phyloP scores from a whole-genome alignment of 257 asterid genomes.

The Salvia splendens region DNA sequence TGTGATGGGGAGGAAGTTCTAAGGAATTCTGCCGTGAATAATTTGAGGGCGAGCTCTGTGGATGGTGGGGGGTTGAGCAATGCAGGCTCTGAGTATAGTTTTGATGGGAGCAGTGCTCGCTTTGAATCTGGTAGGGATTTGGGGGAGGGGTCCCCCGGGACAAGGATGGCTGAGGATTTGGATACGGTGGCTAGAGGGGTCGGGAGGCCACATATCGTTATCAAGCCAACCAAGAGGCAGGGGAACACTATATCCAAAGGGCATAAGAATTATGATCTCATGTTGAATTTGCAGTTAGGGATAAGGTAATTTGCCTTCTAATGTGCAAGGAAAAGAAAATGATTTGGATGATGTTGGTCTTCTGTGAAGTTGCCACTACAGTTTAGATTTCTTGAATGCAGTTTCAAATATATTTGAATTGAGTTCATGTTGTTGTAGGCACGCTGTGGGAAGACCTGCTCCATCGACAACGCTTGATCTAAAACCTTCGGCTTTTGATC shows the following conservation, averaged over 20 bases:
- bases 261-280: conserved; percentile 84
- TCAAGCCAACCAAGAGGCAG: conserved; percentile 66
- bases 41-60: conserved; percentile 22
- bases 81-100: conserved; percentile 51
- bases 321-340: too few relatives aligned
- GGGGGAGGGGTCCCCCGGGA: conserved; percentile 32
- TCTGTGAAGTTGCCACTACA: too few relatives aligned
- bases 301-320: conserved; percentile 55
- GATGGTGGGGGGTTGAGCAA: conserved; percentile 36
- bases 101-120: conserved; percentile 41
- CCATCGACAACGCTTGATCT: conserved; percentile 74
- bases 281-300: conserved; percentile 98
- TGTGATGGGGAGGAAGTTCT: conserved; percentile 54
- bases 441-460: conserved; percentile 91
- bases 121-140: conserved; percentile 41
- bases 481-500: conserved; percentile 75
- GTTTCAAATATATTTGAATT: too few relatives aligned
- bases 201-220: conserved; percentile 44
- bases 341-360: too few relatives aligned
- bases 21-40: conserved; percentile 35
- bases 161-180: conserved; percentile 35
- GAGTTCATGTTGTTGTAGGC: conserved; percentile 39
- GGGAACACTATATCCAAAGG: conserved; percentile 76
- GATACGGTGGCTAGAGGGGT: conserved; percentile 38
- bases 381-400: too few relatives aligned